phyloP scores from a whole-genome alignment of 2,329 filamentous ascomycete genomes.

The Thelonectria olida region DNA sequence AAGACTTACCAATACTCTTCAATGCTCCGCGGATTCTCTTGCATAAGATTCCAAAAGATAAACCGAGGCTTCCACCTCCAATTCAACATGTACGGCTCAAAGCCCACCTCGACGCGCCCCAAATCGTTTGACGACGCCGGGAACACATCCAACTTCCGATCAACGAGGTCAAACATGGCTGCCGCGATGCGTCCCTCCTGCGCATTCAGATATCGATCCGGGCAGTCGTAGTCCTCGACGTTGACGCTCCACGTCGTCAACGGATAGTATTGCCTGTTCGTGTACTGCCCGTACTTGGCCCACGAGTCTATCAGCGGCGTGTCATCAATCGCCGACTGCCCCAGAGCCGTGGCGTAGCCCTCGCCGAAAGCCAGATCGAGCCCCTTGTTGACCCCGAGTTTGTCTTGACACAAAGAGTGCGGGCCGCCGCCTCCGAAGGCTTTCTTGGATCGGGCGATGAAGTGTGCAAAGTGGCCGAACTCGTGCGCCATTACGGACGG shows the following conservation, averaged over 20 bases:
- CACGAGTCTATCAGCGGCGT: background rate
- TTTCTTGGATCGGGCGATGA: background rate
- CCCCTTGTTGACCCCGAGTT: background rate
- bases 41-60: background rate
- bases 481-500: conserved; percentile 11
- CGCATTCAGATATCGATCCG: background rate
- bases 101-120: background rate
- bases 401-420: background rate
- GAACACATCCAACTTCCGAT: background rate
- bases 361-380: background rate
- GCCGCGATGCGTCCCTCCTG: background rate
- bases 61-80: background rate
- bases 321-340: background rate
- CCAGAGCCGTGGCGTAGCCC: background rate
- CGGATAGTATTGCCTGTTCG: background rate
- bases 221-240: background rate
- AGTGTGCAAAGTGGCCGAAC: conserved; percentile 1
- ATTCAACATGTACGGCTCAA: background rate
- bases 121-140: background rate
- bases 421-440: background rate
- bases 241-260: background rate
- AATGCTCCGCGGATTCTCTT: background rate
- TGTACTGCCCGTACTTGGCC: background rate
- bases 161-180: background rate
- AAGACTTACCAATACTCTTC: background rate